Percentiles rank a stretch among this genome's conserved stretches.
Conservation (phyloP, 768 basidiomycete species). For the Leccinum subtestaceum region DNA sequence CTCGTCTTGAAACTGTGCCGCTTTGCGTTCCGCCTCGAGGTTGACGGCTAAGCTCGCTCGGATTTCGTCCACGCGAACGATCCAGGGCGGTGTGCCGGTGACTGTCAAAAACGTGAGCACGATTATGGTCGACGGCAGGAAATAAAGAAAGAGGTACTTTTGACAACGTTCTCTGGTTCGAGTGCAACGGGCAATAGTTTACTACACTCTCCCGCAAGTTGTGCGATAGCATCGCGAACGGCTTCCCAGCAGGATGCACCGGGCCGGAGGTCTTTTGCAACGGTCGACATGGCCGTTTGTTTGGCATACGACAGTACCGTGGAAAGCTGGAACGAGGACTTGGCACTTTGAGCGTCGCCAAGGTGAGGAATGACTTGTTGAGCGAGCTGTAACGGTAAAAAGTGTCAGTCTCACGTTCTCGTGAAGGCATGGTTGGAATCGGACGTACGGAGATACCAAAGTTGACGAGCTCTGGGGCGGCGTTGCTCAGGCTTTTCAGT, state of each 20-base stretch:
- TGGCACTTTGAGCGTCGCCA: conserved; percentile 74
- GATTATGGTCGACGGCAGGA: not conserved
- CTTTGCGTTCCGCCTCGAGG: conserved; percentile 88
- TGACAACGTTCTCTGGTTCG: conserved; percentile 75
- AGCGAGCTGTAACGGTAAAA: conserved; percentile 57
- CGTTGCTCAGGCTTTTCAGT: conserved; percentile 67
- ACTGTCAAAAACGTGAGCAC: conserved; percentile 40
- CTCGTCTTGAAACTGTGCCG: conserved; percentile 83
- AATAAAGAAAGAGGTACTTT: conserved; percentile 49
- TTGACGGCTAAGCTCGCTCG: conserved; percentile 82
- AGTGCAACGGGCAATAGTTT: conserved; percentile 67
- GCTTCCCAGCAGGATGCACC: conserved; percentile 76
- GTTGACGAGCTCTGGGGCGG: conserved; percentile 79
- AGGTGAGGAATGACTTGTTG: conserved; percentile 86
- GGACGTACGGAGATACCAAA: conserved; percentile 81
- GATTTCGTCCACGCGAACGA: conserved; percentile 76
- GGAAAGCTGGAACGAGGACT: conserved; percentile 72
- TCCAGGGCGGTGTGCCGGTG: conserved; percentile 80
- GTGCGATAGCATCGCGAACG: conserved; percentile 63
- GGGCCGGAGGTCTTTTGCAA: conserved; percentile 63
- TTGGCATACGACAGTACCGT: conserved; percentile 69
- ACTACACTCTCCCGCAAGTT: conserved; percentile 68
- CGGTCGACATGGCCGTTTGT: conserved; percentile 69
- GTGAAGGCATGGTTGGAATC: not conserved
- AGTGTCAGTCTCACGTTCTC: not conserved